These are phyloP conservation scores for Hebeloma cylindrosporum DNA, from an alignment of 768 basidiomycete species.

Conservation along the genomic window DNA sequence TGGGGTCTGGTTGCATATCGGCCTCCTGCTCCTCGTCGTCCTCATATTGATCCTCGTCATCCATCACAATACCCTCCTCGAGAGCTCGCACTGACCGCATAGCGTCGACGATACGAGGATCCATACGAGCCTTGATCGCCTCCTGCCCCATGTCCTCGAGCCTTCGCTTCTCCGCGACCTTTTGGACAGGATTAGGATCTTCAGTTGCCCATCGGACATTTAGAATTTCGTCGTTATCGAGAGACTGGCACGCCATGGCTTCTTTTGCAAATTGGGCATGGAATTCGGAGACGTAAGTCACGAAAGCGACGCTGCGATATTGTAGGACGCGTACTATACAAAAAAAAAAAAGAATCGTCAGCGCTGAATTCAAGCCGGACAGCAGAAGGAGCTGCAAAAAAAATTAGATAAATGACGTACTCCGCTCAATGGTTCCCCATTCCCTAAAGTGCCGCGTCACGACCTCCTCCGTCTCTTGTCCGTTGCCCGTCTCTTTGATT, in stretches of 20 bases:
- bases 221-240: conserved; percentile 96
- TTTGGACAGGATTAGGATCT: conserved; percentile 93
- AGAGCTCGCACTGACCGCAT: conserved; percentile 83
- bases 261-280: conserved; percentile 96
- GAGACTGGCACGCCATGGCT: conserved; percentile 96
- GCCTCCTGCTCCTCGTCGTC: conserved; percentile 33
- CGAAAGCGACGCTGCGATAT: conserved; percentile 95
- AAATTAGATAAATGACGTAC: conserved; percentile 56
- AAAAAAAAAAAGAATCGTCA: neutral
- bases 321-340: conserved; percentile 82
- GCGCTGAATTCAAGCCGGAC: neutral
- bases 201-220: conserved; percentile 99
- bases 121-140: conserved; percentile 82
- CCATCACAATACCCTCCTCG: conserved; percentile 71
- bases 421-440: conserved; percentile 91
- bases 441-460: conserved; percentile 91
- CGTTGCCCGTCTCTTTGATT: conserved; percentile 88
- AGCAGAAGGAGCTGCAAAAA: neutral
- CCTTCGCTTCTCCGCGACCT: conserved; percentile 80
- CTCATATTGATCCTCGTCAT: conserved; percentile 40
- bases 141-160: conserved; percentile 84
- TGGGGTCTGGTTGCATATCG: conserved; percentile 33
- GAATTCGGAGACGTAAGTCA: conserved; percentile 86
- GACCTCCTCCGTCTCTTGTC: conserved; percentile 89
- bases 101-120: conserved; percentile 86